These are phyloP conservation scores for Yarrowia phangngaensis DNA, from an alignment of 805 yeast species.

Conservation along the genomic window DNA sequence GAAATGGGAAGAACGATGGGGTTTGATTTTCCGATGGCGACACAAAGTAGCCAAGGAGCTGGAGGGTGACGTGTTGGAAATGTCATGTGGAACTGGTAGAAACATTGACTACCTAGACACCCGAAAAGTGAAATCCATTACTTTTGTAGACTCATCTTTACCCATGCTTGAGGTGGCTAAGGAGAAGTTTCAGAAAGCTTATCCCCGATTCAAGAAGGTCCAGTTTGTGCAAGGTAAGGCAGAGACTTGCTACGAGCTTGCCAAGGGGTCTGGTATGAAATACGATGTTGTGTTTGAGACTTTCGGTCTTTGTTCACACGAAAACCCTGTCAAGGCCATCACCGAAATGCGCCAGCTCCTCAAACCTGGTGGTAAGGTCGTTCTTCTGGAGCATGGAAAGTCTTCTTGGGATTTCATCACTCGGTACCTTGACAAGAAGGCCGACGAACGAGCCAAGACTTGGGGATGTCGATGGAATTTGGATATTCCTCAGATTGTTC, in stretches of 20 bases:
- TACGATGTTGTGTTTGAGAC: constrained; percentile 93
- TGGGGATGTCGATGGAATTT: constrained; percentile 99
- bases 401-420: constrained; percentile 76
- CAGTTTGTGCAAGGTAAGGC: constrained; percentile 90
- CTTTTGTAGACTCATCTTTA: constrained; percentile 78
- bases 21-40: constrained; percentile 52
- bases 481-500: constrained; percentile 84
- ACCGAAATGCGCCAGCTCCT: constrained; percentile 66
- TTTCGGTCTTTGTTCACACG: constrained; percentile 93
- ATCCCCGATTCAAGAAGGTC: constrained; percentile 65
- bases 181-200: constrained; percentile 63
- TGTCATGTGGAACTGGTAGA: constrained; percentile 95
- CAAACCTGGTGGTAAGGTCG: constrained; percentile 85
- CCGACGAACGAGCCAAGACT: constrained; percentile 73
- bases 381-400: constrained; percentile 89
- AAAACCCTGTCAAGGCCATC: constrained; percentile 82
- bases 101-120: constrained; percentile 72
- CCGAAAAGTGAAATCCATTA: constrained; percentile 60
- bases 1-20: constrained; percentile 61
- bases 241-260: constrained; percentile 65
- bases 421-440: constrained; percentile 72
- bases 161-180: constrained; percentile 81
- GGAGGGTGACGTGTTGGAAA: constrained; percentile 87
- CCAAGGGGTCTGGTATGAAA: constrained; percentile 45
- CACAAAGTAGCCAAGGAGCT: constrained; percentile 75